Percentiles rank a stretch among this genome's conserved stretches.
Conservation (phyloP, 2,329 filamentous ascomycete species). For the Aspergillus sp. region DNA sequence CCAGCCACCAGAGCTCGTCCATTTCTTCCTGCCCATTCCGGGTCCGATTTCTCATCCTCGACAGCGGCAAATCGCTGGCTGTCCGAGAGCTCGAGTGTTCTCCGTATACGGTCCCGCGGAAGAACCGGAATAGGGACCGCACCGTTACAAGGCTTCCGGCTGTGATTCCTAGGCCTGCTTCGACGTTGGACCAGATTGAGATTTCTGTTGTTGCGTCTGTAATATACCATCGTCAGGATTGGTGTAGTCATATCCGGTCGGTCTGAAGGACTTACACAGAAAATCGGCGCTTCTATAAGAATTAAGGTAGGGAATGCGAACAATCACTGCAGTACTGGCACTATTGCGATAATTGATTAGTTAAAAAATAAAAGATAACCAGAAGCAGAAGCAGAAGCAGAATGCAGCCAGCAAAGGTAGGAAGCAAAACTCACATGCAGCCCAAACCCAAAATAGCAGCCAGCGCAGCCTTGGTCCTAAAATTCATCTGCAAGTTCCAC, state of each 20-base stretch:
- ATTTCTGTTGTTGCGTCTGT: background rate
- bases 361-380: background rate
- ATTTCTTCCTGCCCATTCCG: no score
- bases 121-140: background rate
- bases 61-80: no score
- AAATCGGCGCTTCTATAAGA: background rate
- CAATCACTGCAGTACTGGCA: background rate
- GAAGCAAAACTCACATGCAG: background rate
- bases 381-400: no score
- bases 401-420: no score
- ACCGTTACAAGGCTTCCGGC: background rate
- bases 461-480: background rate
- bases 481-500: background rate
- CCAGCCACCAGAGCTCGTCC: no score
- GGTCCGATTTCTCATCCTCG: no score
- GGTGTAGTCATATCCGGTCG: no score
- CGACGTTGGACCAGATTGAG: background rate
- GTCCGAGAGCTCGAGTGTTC: no score
- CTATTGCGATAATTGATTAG: background rate
- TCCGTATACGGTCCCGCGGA: background rate
- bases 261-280: background rate
- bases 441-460: background rate
- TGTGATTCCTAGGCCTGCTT: background rate
- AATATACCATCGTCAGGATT: no score
- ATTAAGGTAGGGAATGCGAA: background rate